phyloP scores from a whole-genome alignment of 352 stramenopile species.

The Phytophthora pistaciae region DNA sequence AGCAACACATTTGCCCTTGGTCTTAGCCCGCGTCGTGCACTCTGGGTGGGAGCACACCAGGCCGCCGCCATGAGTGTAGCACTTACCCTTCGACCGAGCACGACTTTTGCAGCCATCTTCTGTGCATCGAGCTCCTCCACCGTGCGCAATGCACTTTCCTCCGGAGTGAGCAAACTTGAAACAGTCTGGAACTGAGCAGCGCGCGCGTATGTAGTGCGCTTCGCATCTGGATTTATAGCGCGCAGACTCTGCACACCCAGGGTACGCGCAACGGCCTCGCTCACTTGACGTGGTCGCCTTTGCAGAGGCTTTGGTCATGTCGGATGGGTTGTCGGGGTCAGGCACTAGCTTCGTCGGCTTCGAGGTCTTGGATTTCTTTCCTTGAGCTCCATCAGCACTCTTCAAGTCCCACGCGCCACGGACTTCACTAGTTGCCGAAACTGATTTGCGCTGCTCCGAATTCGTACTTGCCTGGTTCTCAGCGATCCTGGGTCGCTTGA shows the following conservation, averaged over 20 bases:
- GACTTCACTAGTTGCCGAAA: neutral
- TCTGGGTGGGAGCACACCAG: constrained; percentile 7
- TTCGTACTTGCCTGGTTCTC: neutral
- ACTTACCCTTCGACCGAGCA: constrained; percentile 9
- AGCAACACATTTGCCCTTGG: constrained; percentile 17
- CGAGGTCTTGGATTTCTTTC: neutral
- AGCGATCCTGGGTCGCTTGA: neutral
- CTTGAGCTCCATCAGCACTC: constrained; percentile 3
- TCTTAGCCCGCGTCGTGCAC: constrained; percentile 18
- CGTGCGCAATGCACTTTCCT: constrained; percentile 15
- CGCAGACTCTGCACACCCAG: neutral
- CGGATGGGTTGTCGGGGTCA: neutral
- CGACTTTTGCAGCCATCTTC: constrained; percentile 10
- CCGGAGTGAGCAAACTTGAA: constrained; percentile 19
- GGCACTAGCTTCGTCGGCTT: neutral
- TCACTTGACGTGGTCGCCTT: neutral
- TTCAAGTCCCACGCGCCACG: constrained; percentile 1
- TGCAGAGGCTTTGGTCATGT: neutral
- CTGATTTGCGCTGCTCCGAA: neutral
- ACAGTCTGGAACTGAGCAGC: constrained; percentile 11
- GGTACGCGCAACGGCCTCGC: constrained; percentile 1
- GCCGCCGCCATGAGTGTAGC: constrained; percentile 19
- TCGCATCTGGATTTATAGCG: constrained; percentile 7
- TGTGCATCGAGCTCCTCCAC: constrained; percentile 13
- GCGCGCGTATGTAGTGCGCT: constrained; percentile 4